Conservation (phyloP, 2,329 filamentous ascomycete genomes). For the Coniella lustricola region DNA sequence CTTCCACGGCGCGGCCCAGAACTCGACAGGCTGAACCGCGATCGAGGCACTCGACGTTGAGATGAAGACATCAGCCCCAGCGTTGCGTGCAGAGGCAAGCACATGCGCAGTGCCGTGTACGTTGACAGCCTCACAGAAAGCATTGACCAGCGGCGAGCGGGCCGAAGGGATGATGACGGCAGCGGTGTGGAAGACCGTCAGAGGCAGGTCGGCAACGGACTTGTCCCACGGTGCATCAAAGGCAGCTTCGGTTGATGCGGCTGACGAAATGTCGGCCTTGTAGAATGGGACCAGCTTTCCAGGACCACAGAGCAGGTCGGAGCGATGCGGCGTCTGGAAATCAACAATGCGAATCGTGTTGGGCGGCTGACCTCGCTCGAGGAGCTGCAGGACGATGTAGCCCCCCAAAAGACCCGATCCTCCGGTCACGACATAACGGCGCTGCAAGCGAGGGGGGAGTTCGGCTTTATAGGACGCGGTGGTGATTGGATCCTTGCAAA, state of each 20-base stretch:
- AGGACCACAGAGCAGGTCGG: slow-evolving; percentile 32
- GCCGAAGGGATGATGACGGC: slow-evolving; percentile 39
- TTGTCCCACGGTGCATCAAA: slow-evolving; percentile 41
- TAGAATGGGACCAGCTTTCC: slow-evolving; percentile 34
- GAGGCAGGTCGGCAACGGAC: slow-evolving; percentile 33
- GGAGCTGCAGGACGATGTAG: slow-evolving; percentile 45
- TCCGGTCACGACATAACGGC: slow-evolving; percentile 31
- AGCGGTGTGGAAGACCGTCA: slow-evolving; percentile 51
- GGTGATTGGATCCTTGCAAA: slow-evolving; percentile 25
- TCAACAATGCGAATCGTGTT: slow-evolving; percentile 48
- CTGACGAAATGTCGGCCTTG: slow-evolving; percentile 43
- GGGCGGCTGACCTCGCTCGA: slow-evolving; percentile 44
- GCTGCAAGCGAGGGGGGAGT: slow-evolving; percentile 27
- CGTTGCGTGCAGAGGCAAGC: slow-evolving; percentile 32
- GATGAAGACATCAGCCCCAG: slow-evolving; percentile 37
- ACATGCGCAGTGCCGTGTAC: slow-evolving; percentile 39
- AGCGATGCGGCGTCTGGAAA: slow-evolving; percentile 35
- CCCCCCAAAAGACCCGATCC: slow-evolving; percentile 48
- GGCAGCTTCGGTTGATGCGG: slow-evolving; percentile 33
- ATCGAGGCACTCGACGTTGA: slow-evolving; percentile 41
- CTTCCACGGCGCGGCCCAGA: slow-evolving; percentile 33
- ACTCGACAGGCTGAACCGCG: slow-evolving; percentile 28
- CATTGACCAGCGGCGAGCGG: slow-evolving; percentile 32
- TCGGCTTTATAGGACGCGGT: slow-evolving; percentile 20
- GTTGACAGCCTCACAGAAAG: slow-evolving; percentile 36